A percentile compares a stretch with the other conserved stretches of the same genome.
Evolutionary conservation across 805 yeast species (phyloP).

Genomic region (Naumovozyma castellii): DNA sequence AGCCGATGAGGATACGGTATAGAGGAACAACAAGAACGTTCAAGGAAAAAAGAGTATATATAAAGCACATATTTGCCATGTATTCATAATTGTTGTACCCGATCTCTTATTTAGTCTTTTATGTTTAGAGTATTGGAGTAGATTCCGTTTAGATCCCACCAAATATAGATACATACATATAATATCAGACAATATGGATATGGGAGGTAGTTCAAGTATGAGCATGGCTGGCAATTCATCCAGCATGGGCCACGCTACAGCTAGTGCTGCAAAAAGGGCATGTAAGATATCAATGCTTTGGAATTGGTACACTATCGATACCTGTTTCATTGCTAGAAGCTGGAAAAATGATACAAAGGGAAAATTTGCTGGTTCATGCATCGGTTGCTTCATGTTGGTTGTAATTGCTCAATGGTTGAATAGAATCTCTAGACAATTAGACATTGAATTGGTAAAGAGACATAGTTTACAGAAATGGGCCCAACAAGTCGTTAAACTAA

Average conservation of each 20-base stretch:
- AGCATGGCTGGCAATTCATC: neutral
- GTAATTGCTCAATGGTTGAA: conserved; percentile 49
- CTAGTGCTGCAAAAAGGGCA: neutral
- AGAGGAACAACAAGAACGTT: no score
- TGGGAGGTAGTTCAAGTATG: conserved; percentile 6
- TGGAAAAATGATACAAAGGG: conserved; percentile 56
- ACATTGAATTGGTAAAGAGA: conserved; percentile 31
- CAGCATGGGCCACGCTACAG: no score
- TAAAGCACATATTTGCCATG: no score
- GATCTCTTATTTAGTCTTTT: no score
- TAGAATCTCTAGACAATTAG: conserved; percentile 45
- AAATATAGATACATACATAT: no score
- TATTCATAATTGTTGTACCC: no score
- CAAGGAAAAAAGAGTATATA: no score
- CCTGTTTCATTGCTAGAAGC: conserved; percentile 51
- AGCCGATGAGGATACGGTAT: no score
- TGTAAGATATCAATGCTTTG: conserved; percentile 43
- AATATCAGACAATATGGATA: conserved; percentile 5
- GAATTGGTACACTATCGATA: conserved; percentile 64
- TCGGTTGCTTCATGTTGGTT: conserved; percentile 55
- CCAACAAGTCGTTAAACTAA: conserved; percentile 1
- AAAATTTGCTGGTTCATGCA: conserved; percentile 64
- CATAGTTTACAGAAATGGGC: conserved; percentile 10
- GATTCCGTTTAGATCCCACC: no score
- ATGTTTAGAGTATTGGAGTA: no score